Evolutionary conservation across 176 grass and related monocot species (phyloP).

Genomic region (Carex kokanica): DNA sequence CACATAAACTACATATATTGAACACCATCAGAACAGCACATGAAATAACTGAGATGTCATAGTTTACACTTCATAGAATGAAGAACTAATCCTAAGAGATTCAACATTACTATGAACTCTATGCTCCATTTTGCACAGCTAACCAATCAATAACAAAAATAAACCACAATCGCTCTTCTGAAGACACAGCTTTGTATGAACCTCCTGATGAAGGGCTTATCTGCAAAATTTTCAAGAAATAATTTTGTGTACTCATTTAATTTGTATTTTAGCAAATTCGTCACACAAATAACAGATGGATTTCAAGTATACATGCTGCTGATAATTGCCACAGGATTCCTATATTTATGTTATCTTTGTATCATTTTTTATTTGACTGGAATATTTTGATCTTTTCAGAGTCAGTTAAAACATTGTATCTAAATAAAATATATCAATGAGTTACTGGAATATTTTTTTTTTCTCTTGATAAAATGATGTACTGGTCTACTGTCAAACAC

Average conservation of each 20-base stretch:
- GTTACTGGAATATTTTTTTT: neutral
- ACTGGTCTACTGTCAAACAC: neutral
- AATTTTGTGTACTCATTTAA: neutral
- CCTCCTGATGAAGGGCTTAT: neutral
- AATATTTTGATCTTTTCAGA: neutral
- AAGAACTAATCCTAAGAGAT: neutral
- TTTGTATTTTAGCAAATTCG: neutral
- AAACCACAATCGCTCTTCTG: neutral
- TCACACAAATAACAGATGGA: neutral
- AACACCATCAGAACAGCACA: neutral
- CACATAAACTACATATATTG: neutral
- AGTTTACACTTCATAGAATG: neutral
- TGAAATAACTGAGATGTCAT: neutral
- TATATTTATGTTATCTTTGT: neutral
- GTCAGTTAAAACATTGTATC: neutral
- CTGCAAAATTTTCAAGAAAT: neutral
- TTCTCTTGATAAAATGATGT: neutral
- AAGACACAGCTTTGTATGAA: neutral
- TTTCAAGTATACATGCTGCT: neutral
- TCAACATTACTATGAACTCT: neutral
- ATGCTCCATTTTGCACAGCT: neutral
- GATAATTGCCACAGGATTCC: neutral
- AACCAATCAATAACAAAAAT: neutral
- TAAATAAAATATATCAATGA: neutral
- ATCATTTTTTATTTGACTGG: neutral